Evolutionary conservation across 495 filamentous ascomycete species (phyloP).

Genomic region (Trichoderma erinaceum): DNA sequence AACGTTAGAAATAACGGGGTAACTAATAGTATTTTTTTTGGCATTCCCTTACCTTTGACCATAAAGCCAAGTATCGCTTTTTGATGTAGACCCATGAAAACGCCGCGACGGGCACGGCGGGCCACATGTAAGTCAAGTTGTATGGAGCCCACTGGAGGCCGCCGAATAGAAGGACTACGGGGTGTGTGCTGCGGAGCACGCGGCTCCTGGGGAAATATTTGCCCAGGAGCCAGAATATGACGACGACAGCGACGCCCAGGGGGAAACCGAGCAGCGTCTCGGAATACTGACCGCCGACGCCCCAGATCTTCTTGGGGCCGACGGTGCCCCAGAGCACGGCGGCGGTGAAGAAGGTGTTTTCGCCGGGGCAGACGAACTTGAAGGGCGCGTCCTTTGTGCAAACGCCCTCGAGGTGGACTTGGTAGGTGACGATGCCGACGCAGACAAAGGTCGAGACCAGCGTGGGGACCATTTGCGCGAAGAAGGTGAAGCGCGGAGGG

Average conservation of each 20-base stretch:
- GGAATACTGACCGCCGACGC: constrained; percentile 32
- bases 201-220: constrained; percentile 27
- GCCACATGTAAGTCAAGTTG: constrained; percentile 35
- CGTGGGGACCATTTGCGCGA: constrained; percentile 38
- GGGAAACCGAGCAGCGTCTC: constrained; percentile 35
- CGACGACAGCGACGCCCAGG: constrained; percentile 29
- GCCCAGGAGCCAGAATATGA: constrained; percentile 28
- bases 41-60: constrained; percentile 33
- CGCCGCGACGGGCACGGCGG: constrained; percentile 33
- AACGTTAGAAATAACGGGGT: background rate
- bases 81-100: constrained; percentile 35
- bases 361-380: constrained; percentile 35
- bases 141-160: constrained; percentile 32
- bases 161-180: constrained; percentile 35
- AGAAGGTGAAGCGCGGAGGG: constrained; percentile 36
- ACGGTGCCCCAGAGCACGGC: constrained; percentile 42
- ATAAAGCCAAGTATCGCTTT: constrained; percentile 31
- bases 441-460: constrained; percentile 36
- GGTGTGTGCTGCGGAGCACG: constrained; percentile 34
- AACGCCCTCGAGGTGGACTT: constrained; percentile 32
- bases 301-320: constrained; percentile 39
- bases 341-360: constrained; percentile 41
- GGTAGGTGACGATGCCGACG: constrained; percentile 37
- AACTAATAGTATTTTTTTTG: background rate
- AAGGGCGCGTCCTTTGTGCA: constrained; percentile 37